Evolutionary conservation across 306 rosid species (phyloP).

Genomic region (Vachellia pachyceras): DNA sequence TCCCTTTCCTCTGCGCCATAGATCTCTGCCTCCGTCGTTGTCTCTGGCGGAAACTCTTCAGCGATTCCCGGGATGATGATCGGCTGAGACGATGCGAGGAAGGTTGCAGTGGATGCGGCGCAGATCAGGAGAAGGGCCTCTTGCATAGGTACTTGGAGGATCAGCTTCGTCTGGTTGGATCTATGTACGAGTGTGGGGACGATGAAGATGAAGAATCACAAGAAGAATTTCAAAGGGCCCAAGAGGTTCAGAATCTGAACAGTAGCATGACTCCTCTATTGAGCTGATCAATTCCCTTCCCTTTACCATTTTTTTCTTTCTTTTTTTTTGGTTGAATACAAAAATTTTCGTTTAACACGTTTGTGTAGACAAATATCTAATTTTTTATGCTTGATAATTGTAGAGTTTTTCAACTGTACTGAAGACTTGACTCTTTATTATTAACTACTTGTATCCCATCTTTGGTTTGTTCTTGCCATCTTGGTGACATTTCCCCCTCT

Average conservation of each 20-base stretch:
- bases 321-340: background rate
- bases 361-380: slow-evolving; percentile 30
- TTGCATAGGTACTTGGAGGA: slow-evolving; percentile 51
- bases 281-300: slow-evolving; percentile 11
- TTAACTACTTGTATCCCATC: background rate
- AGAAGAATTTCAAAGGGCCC: slow-evolving; percentile 21
- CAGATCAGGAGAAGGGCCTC: slow-evolving; percentile 37
- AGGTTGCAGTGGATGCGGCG: slow-evolving; percentile 36
- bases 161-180: slow-evolving; percentile 54
- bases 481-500: background rate
- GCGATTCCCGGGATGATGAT: slow-evolving; percentile 26
- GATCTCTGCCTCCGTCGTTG: slow-evolving; percentile 45
- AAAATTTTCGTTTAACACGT: background rate
- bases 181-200: slow-evolving; percentile 48
- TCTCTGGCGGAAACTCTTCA: slow-evolving; percentile 34
- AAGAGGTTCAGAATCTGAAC: slow-evolving; percentile 22
- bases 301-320: too few species aligned
- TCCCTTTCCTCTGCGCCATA: slow-evolving; percentile 44
- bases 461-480: background rate
- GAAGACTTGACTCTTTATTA: background rate
- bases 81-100: slow-evolving; percentile 46
- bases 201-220: slow-evolving; percentile 24
- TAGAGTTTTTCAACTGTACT: background rate
- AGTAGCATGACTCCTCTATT: slow-evolving; percentile 30
- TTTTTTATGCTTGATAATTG: slow-evolving; percentile 10